Conservation (phyloP, 78 protist genomes). For the Dictyostelium purpureum region DNA sequence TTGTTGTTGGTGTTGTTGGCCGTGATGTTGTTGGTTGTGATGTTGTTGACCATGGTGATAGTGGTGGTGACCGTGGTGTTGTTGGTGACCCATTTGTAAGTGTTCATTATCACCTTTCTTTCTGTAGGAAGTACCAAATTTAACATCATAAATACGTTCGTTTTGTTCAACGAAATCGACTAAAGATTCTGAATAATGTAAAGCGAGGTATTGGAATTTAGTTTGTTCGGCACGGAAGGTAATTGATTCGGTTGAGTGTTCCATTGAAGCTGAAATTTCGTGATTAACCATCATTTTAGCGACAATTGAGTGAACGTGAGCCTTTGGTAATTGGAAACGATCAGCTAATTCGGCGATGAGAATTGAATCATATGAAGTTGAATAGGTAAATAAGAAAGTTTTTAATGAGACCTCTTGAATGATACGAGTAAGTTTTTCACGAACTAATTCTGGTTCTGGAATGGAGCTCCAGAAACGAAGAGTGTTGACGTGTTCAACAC, state of each 20-base stretch:
- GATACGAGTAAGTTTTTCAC: conserved; percentile 31
- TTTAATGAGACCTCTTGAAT: conserved; percentile 89
- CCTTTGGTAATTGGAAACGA: conserved; percentile 75
- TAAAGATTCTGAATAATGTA: conserved; percentile 85
- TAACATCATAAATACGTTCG: conserved; percentile 73
- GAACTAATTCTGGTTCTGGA: conserved; percentile 73
- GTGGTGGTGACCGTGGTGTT: not conserved
- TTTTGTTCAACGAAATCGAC: conserved; percentile 77
- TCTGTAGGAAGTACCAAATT: conserved; percentile 55
- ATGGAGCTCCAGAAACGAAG: conserved; percentile 87
- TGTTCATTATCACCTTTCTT: conserved; percentile 49
- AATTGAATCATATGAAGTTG: conserved; percentile 79
- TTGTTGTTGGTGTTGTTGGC: not conserved
- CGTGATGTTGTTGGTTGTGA: not conserved
- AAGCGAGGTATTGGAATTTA: conserved; percentile 86
- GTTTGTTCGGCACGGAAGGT: conserved; percentile 86
- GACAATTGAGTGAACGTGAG: conserved; percentile 78
- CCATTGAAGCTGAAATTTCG: conserved; percentile 87
- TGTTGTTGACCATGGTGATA: not conserved
- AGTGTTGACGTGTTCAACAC: conserved; percentile 46
- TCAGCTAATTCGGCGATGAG: conserved; percentile 63
- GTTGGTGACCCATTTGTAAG: not conserved
- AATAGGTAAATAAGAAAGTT: conserved; percentile 87
- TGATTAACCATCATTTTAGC: conserved; percentile 89
- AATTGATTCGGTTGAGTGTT: conserved; percentile 87